Base-by-base conservation (phyloP, 2,329 filamentous ascomycete genomes). In the Orbilia blumenaviensis region DNA sequence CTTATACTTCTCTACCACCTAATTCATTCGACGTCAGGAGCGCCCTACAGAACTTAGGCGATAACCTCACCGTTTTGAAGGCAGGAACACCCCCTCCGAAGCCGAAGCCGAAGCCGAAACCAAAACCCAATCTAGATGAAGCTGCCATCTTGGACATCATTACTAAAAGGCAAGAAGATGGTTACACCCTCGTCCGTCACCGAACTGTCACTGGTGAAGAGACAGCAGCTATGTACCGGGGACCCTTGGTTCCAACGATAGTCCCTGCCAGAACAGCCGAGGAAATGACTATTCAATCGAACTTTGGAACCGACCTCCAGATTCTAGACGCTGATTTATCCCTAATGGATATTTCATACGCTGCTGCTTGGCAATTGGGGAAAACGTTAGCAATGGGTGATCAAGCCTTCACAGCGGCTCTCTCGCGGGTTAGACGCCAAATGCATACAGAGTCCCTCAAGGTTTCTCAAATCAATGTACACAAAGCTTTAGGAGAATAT, bases 271-370 rank as follows among this genome's bases (percentile, higher is more conserved):
- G n/a, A n/a, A n/a, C n/a, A n/a, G 27, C 10, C 46, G 23, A 21
- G 12, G 8, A 21, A 34, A 34, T 54, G 29, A 36, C 29, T n/a
- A 81, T 44, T 81, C 78, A 0, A 81, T 82, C 0, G 42, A 84
- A 81, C 44, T 81, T 78, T 0, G 81, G 82, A 0, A 48, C 73
- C 0, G 81, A 85, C 38, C 78, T 84, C 12, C 82, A 84, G 64
- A 82, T 86, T 21, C 68, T 85, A 0, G 84, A 86, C 48, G 58
- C 75, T 3, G 32, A 81, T 0, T 2, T 82, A 0, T 82, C 82
- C 0, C 78, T 85, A 9, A 84, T 85, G 82, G 84, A 86, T 66
- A 56, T 85, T 0, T 82, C 82, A 0, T 86, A 85, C 77, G 82
- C 82, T 0, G 62, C 80, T 0, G 85, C 85, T 0, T 86, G 84